These are phyloP conservation scores for Cucumis cinereus DNA, from an alignment of 306 rosid genomes.

Conservation along the genomic window DNA sequence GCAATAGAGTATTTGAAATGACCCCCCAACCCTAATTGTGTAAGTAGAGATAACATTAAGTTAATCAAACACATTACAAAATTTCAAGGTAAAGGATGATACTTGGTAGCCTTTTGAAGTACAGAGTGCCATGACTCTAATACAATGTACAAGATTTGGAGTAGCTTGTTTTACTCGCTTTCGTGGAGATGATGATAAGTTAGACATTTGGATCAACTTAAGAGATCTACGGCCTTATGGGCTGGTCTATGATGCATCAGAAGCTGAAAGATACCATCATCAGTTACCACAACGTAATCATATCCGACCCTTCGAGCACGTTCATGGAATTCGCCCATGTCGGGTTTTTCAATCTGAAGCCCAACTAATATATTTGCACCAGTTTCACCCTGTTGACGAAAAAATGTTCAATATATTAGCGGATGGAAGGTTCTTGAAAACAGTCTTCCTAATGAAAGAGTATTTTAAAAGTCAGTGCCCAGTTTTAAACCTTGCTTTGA, in stretches of 20 bases:
- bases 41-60: not conserved
- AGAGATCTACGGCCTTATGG: not conserved
- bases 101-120: not conserved
- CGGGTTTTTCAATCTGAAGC: conserved; percentile 40
- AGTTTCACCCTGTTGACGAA: conserved; percentile 53
- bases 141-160: conserved; percentile 6
- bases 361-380: conserved; percentile 90
- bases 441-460: not conserved
- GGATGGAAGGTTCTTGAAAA: not conserved
- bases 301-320: conserved; percentile 45
- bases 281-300: conserved; percentile 56
- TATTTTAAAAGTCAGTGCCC: not conserved
- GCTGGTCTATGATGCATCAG: conserved; percentile 43
- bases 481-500: conserved; percentile 47
- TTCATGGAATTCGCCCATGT: conserved; percentile 51
- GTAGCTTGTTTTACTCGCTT: not conserved
- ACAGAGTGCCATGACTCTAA: not conserved
- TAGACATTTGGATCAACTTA: not conserved
- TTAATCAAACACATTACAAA: not conserved
- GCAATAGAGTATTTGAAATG: not conserved
- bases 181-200: not conserved
- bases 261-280: conserved; percentile 45
- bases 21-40: not conserved
- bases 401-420: not conserved
- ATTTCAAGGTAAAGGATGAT: not conserved